Evolutionary conservation across 163 green algal species (phyloP), one percentile per base, ranked within the genome.

Genomic region (Coccomyxa subellipsoidea): DNA sequence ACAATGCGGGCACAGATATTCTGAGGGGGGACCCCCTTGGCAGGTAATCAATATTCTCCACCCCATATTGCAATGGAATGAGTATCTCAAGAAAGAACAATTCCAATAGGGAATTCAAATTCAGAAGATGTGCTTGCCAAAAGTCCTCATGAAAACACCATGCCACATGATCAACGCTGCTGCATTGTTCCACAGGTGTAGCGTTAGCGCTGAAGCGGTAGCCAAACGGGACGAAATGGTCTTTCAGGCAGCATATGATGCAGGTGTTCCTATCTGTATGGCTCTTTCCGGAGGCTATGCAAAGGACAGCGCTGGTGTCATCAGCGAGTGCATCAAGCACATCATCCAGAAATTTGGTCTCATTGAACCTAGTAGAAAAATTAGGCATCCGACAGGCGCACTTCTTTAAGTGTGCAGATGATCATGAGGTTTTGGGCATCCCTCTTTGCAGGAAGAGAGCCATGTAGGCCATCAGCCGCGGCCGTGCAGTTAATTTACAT

Each of bases 1-100:
- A 94, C 87, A 96, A 96, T 83, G 92, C 92, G 0, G 90, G 91
- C 29, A 94, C 93, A 10, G 91, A 96, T 81, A 87, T 96, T 18
- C 80, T 96, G 36, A 77, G 77, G 10, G 90, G 87, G 6, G 87
- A 91, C 83, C 86, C 85, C 7, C 84, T 93, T 66, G 91, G 35
- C 78, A 82, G 31, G 77, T 92, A 38, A 70, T 73, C 1, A 77
- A 88, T 59, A n/a, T n/a, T n/a, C n/a, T n/a, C n/a, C n/a, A n/a
- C n/a, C n/a, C n/a, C n/a, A n/a, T n/a, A n/a, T n/a, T n/a, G n/a
- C n/a, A n/a, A n/a, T n/a, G n/a, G n/a, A n/a, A n/a, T n/a, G n/a
- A n/a, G n/a, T n/a, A n/a, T n/a, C n/a, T n/a, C n/a, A n/a, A n/a
- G n/a, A n/a, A n/a, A n/a, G n/a, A n/a, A n/a, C n/a, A n/a, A n/a